Base-by-base conservation (phyloP, 805 yeast genomes). In the Monosporozyma siamensis region DNA sequence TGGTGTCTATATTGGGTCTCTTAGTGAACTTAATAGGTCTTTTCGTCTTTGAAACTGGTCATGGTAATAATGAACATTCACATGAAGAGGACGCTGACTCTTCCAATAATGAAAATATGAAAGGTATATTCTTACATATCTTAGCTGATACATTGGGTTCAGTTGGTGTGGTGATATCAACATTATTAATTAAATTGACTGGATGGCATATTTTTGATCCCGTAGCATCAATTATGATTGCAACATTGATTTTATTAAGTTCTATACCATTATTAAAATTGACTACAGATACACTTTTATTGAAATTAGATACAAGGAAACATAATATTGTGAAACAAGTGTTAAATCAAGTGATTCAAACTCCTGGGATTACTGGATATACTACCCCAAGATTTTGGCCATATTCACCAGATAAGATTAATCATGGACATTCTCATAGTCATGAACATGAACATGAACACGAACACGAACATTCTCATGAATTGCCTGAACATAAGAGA, bases 91-190 rank as follows among this genome's bases (percentile, higher is more conserved):
- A 24, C 15, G 21, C 31, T 25, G 34, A 40, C 15, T n/a, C 31
- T 10, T 23, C 30, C 10, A 46, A 50, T 38, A 74, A 77, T 51
- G 80, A 75, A 34, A 90, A 90, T 59, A 84, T 90, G 94, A 79
- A 82, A 44, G 99, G 99, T 11, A 86, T 92, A 4, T 92, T 92
- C 55, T 67, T 92, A 36, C 99, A 92, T 53, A 84, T 92, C 24
- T 59, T 92, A 36, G 99, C 99, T 0, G 99, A 92, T 55, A 89
- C 97, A 0, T 67, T 92, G 32, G 99, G 99, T 0, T 90, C 97
- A 0, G 95, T 89, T 0, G 97, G 97, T 6, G 99, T 94, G 14
- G 89, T 92, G n/a, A 62, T 87, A 1, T 88, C 97, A 0, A 90
- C 98, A 0, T 42, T 87, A 4, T 64, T 92, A 31, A 83, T 90